A percentile compares a stretch with the other conserved stretches of the same genome.
These are phyloP conservation scores for Amaranthus palmeri DNA, from an alignment of 148 eudicot genomes.

Conservation along the genomic window DNA sequence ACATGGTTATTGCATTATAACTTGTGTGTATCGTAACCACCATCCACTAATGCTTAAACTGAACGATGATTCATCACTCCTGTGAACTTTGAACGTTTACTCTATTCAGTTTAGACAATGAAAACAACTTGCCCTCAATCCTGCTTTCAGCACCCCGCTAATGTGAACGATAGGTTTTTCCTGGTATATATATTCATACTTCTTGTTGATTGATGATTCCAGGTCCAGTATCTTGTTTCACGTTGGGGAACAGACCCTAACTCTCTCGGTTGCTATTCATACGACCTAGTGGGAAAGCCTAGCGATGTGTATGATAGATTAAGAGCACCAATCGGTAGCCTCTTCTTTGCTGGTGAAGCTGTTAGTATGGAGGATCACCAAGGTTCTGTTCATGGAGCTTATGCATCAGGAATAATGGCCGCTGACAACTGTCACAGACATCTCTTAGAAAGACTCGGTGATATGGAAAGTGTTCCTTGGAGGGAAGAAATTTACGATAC, in stretches of 20 bases:
- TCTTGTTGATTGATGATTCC: conserved; percentile 8
- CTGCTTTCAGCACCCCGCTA: not conserved
- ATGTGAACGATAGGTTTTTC: not conserved
- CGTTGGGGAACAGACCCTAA: conserved; percentile 88
- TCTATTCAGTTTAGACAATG: not conserved
- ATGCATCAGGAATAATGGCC: conserved; percentile 80
- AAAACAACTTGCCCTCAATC: not conserved
- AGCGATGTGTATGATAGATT: conserved; percentile 78
- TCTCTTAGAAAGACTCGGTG: conserved; percentile 49
- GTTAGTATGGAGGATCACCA: conserved; percentile 87
- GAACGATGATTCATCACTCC: not conserved
- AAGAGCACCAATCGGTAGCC: conserved; percentile 78
- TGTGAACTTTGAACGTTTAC: not conserved
- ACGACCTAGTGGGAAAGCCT: conserved; percentile 85
- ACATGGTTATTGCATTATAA: not conserved
- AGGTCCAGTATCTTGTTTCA: conserved; percentile 86
- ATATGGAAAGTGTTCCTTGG: conserved; percentile 38
- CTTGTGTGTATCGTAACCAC: not conserved
- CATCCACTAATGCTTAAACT: not conserved
- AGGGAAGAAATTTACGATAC: conserved; percentile 52
- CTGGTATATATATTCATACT: not conserved
- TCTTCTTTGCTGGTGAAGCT: conserved; percentile 96
- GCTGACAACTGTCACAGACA: conserved; percentile 68
- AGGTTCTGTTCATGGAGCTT: conserved; percentile 98
- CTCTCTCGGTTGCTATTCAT: conserved; percentile 89